Conservation (phyloP, 1,284 basidiomycete species). For the Ustilago shanxiensis region DNA sequence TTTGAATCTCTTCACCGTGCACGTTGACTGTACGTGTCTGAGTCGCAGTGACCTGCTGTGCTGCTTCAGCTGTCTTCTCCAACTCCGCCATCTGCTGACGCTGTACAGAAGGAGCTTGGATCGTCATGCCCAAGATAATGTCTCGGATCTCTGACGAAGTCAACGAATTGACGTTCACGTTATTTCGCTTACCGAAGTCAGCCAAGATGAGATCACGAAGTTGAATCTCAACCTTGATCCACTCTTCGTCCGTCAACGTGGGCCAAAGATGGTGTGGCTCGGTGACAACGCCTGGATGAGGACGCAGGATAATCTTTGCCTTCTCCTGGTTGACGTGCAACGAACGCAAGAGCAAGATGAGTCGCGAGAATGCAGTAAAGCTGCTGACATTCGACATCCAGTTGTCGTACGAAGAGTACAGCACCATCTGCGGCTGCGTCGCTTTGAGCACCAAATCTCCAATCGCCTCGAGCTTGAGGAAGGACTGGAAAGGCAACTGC, state of each 20-base stretch:
- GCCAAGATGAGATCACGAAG: conserved; percentile 75
- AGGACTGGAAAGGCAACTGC: conserved; percentile 98
- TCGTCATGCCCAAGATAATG: conserved; percentile 79
- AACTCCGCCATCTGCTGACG: conserved; percentile 99
- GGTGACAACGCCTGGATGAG: conserved; percentile 80
- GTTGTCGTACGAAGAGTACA: conserved; percentile 98
- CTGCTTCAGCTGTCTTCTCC: conserved; percentile 91
- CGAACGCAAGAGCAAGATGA: conserved; percentile 93
- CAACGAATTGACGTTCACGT: conserved; percentile 96
- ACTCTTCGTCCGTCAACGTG: conserved; percentile 91
- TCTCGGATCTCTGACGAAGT: conserved; percentile 89
- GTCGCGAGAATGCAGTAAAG: conserved; percentile 98
- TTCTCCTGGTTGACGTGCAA: conserved; percentile 99
- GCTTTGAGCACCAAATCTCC: conserved; percentile 97
- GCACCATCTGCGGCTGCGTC: conserved; percentile 98
- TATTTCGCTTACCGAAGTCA: conserved; percentile 99
- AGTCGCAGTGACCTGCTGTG: conserved; percentile 93
- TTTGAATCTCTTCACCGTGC: conserved; percentile 95
- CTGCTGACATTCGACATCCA: conserved; percentile 99
- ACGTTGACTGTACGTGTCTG: conserved; percentile 98
- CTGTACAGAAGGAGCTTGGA: conserved; percentile 83
- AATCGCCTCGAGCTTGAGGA: conserved; percentile 99
- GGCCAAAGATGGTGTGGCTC: conserved; percentile 99
- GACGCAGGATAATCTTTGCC: conserved; percentile 79
- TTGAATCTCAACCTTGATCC: conserved; percentile 99